phyloP scores from a whole-genome alignment of 1,284 basidiomycete genomes.

The Marasmius tenuissimus region DNA sequence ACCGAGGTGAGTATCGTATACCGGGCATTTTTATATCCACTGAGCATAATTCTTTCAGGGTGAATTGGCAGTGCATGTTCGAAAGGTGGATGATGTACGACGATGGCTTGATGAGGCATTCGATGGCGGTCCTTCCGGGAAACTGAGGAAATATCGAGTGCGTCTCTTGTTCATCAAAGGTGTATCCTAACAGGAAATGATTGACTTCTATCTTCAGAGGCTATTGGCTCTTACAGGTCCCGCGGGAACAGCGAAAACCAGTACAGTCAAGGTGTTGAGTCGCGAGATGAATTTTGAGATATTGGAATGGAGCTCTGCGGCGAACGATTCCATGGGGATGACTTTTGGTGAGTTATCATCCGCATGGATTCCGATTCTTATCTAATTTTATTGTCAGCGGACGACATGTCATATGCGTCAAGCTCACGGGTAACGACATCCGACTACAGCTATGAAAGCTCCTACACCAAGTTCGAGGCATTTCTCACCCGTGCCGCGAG shows the following conservation, averaged over 20 bases:
- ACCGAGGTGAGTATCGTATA: slow-evolving; percentile 52
- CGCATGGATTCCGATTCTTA: neutral
- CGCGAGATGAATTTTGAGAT: slow-evolving; percentile 79
- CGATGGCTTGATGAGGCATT: slow-evolving; percentile 87
- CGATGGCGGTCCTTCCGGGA: slow-evolving; percentile 63
- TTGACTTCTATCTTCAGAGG: slow-evolving; percentile 47
- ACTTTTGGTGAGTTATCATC: slow-evolving; percentile 17
- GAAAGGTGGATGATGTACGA: slow-evolving; percentile 84
- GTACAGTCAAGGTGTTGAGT: slow-evolving; percentile 77
- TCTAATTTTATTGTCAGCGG: neutral
- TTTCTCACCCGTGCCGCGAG: slow-evolving; percentile 77
- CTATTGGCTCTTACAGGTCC: slow-evolving; percentile 88
- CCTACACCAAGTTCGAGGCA: slow-evolving; percentile 72
- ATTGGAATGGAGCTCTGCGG: slow-evolving; percentile 81
- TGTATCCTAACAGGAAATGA: neutral
- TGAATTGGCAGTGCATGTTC: slow-evolving; percentile 87
- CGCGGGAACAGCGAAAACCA: slow-evolving; percentile 89
- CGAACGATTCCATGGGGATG: slow-evolving; percentile 38
- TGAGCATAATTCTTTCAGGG: slow-evolving; percentile 40
- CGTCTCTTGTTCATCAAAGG: slow-evolving; percentile 23
- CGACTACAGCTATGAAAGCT: slow-evolving; percentile 52
- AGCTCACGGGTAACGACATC: neutral
- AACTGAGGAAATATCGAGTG: slow-evolving; percentile 78
- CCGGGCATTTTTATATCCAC: neutral
- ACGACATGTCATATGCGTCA: neutral